Evolutionary conservation across 2,329 filamentous ascomycete genomes (phyloP), one percentile per base, ranked within the genome.

Genomic region (Exophiala calicioides): DNA sequence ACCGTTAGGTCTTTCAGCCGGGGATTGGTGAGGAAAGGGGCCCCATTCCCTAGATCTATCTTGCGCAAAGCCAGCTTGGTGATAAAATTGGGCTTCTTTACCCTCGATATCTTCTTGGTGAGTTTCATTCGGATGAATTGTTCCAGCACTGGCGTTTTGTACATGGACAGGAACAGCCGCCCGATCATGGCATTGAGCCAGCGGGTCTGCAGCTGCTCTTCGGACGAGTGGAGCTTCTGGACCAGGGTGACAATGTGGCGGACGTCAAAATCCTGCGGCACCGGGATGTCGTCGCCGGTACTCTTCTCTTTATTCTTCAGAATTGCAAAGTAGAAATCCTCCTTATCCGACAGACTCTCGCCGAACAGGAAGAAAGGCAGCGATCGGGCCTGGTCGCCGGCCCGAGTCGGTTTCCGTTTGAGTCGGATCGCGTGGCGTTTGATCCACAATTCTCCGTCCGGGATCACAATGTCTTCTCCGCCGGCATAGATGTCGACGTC

Each of bases 251-350:
- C 90, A 35, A 97, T 87, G 68, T 95, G 84, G 61, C 86, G 85
- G 12, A 89, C 81, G 21, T 95, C 86, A 60, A 95, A 95, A 10
- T 83, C 77, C 53, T 88, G 79, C 7, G 87, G 85, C 42, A 77
- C 76, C 0, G 90, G 89, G 1, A 82, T 78, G 15, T 74, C 73
- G 44, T 77, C 73, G 16, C 74, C 73, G 2, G 73, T 70, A 29
- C 77, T 75, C 59, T 85, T 82, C 57, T 90, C 84, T 63, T 95
- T 87, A 55, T 90, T 94, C 59, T 84, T 83, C 29, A 98, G 74
- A 58, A 98, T 75, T 9, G 91, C 87, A 68, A 95, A 91, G 66
- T 98, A 98, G 68, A 98, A 97, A 65, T 98, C 93, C 67, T 98
- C 93, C 67, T 98, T 98, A 35, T 93, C 89, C 0, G 90, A 95